Evolutionary conservation across 2,329 filamentous ascomycete genomes (phyloP).

Genomic region (Pyrenochaeta sp.): DNA sequence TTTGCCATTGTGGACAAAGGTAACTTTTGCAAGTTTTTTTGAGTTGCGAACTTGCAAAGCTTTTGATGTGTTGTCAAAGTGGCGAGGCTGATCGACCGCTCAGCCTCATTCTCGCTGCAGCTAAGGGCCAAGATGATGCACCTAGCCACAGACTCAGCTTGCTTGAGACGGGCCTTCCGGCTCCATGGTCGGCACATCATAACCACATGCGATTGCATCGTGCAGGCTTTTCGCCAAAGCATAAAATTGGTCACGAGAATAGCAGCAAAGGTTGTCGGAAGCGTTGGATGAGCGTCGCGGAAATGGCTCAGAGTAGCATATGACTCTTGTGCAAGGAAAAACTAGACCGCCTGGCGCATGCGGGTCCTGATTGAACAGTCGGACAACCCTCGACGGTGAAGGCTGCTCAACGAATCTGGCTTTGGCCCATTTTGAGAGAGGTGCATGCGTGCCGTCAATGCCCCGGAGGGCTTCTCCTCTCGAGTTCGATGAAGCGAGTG

Average conservation of each 20-base stretch:
- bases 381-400: slow-evolving; percentile 24
- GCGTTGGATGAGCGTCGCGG: slow-evolving; percentile 31
- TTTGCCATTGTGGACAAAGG: slow-evolving; percentile 14
- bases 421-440: slow-evolving; percentile 30
- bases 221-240: slow-evolving; percentile 22
- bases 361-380: slow-evolving; percentile 40
- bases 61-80: slow-evolving; percentile 45
- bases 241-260: slow-evolving; percentile 40
- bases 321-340: slow-evolving; percentile 42
- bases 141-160: slow-evolving; percentile 44
- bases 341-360: slow-evolving; percentile 29
- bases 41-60: slow-evolving; percentile 20
- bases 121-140: slow-evolving; percentile 30
- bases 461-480: slow-evolving; percentile 24
- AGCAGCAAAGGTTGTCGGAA: slow-evolving; percentile 25
- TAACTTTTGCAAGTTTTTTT: slow-evolving; percentile 3
- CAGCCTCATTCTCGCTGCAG: slow-evolving; percentile 43
- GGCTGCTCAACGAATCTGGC: slow-evolving; percentile 30
- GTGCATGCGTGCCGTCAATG: slow-evolving; percentile 34
- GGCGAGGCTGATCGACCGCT: slow-evolving; percentile 38
- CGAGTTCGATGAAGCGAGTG: slow-evolving; percentile 15
- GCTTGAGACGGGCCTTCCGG: slow-evolving; percentile 36
- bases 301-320: slow-evolving; percentile 33
- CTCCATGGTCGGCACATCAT: slow-evolving; percentile 17
- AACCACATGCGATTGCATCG: slow-evolving; percentile 21